phyloP scores from a whole-genome alignment of 2,329 filamentous ascomycete species.

The Exophiala alcalophila region DNA sequence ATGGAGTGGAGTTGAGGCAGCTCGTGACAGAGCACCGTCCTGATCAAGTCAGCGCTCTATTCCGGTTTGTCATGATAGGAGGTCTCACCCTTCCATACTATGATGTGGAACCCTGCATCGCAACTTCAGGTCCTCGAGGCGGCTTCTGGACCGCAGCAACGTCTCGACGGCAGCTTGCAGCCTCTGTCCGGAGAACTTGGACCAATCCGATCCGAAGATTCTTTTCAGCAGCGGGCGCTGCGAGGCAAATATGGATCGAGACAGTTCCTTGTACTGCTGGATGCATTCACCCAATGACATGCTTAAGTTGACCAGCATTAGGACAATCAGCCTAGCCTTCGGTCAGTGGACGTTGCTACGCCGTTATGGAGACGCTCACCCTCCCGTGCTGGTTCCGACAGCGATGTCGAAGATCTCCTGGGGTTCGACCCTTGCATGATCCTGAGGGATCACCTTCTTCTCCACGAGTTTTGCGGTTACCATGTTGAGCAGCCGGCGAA shows the following conservation, averaged over 20 bases:
- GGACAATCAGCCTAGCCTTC: conserved; percentile 43
- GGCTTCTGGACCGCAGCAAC: conserved; percentile 16
- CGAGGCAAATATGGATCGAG: conserved; percentile 25
- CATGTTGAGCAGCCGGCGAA: conserved; percentile 37
- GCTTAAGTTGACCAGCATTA: conserved; percentile 48
- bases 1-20: conserved; percentile 16
- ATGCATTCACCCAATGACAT: conserved; percentile 48
- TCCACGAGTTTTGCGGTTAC: conserved; percentile 28
- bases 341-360: conserved; percentile 2
- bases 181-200: conserved; percentile 18
- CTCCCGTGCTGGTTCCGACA: conserved; percentile 39
- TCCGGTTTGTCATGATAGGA: neutral
- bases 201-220: conserved; percentile 21
- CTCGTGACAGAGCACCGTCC: conserved; percentile 23
- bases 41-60: conserved; percentile 4
- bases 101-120: conserved; percentile 9
- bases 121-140: conserved; percentile 14
- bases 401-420: conserved; percentile 45
- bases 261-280: conserved; percentile 41
- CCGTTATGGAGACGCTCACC: conserved; percentile 31
- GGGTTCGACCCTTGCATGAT: conserved; percentile 26
- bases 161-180: conserved; percentile 20
- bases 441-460: conserved; percentile 8
- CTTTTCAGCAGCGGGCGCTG: conserved; percentile 15
- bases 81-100: conserved; percentile 14